phyloP scores from a whole-genome alignment of 148 eudicot genomes.

The Nepenthes mirabilis region DNA sequence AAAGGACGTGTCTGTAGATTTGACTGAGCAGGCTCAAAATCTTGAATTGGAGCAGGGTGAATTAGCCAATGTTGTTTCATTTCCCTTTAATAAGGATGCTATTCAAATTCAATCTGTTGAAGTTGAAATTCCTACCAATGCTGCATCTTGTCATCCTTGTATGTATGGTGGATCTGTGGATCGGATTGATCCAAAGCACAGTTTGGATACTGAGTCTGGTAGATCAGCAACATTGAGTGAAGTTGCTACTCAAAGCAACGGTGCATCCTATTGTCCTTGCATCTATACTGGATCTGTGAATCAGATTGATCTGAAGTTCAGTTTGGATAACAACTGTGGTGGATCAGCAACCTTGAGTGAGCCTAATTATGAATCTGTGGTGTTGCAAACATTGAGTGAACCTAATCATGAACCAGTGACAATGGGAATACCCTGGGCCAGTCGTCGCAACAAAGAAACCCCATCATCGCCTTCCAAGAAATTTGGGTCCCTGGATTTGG shows the following conservation, averaged over 20 bases:
- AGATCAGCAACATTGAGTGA: slow-evolving; percentile 9
- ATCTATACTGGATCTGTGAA: slow-evolving; percentile 3
- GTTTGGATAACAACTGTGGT: slow-evolving; percentile 6
- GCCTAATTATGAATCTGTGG: not conserved
- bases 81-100: slow-evolving; percentile 7
- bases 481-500: slow-evolving; percentile 1
- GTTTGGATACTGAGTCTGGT: slow-evolving; percentile 6
- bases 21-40: slow-evolving; percentile 10
- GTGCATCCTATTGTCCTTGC: slow-evolving; percentile 9
- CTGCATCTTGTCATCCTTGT: slow-evolving; percentile 9
- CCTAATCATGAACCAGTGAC: not conserved
- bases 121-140: slow-evolving; percentile 9
- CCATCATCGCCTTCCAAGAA: slow-evolving; percentile 2
- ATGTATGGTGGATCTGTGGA: slow-evolving; percentile 3
- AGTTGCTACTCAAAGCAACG: slow-evolving; percentile 10
- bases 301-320: slow-evolving; percentile 9
- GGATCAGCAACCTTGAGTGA: slow-evolving; percentile 9
- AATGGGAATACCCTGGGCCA: not conserved
- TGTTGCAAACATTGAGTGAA: not conserved
- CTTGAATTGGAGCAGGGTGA: slow-evolving; percentile 9
- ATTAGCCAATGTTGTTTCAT: slow-evolving; percentile 7
- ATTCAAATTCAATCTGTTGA: slow-evolving; percentile 9
- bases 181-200: slow-evolving; percentile 10
- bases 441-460: slow-evolving; percentile 2
- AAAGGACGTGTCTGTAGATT: slow-evolving; percentile 7